phyloP scores from a whole-genome alignment of 2,329 filamentous ascomycete genomes.

The Lachnellula occidentalis region DNA sequence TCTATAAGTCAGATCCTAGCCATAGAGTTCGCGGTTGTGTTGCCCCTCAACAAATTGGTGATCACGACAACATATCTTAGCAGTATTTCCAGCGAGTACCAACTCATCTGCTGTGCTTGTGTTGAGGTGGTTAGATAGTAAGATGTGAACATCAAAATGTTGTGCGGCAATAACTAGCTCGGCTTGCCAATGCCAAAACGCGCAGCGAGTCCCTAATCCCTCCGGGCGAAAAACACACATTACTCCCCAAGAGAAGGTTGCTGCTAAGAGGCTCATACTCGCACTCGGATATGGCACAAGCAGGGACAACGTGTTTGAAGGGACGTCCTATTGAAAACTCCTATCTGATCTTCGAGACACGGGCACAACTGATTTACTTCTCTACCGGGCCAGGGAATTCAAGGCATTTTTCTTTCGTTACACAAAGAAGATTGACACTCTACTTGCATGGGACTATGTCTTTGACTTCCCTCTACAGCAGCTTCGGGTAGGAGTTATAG shows the following conservation, averaged over 20 bases:
- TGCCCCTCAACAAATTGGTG: too few species aligned
- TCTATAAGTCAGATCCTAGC: too few species aligned
- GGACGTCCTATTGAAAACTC: slow-evolving; percentile 16
- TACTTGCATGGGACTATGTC: slow-evolving; percentile 9
- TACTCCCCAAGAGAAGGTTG: slow-evolving; percentile 15
- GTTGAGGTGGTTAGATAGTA: too few species aligned
- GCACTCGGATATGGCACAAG: slow-evolving; percentile 6
- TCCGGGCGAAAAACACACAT: slow-evolving; percentile 8
- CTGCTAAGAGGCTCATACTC: slow-evolving; percentile 12
- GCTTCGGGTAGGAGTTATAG: slow-evolving; percentile 7
- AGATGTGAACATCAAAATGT: too few species aligned
- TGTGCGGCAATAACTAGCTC: too few species aligned
- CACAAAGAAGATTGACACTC: slow-evolving; percentile 4
- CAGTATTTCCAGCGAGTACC: too few species aligned
- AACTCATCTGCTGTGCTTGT: too few species aligned
- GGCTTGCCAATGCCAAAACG: too few species aligned
- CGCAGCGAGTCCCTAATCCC: slow-evolving; percentile 10
- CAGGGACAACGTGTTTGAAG: slow-evolving; percentile 16
- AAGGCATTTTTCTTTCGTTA: slow-evolving; percentile 10
- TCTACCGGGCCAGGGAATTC: slow-evolving; percentile 15
- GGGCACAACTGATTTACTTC: slow-evolving; percentile 12
- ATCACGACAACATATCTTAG: too few species aligned
- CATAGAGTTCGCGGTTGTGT: too few species aligned
- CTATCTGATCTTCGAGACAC: slow-evolving; percentile 12
- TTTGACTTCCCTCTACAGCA: slow-evolving; percentile 10